Conservation (phyloP, 1,284 basidiomycete species). For the Malassezia yamatoensis region DNA sequence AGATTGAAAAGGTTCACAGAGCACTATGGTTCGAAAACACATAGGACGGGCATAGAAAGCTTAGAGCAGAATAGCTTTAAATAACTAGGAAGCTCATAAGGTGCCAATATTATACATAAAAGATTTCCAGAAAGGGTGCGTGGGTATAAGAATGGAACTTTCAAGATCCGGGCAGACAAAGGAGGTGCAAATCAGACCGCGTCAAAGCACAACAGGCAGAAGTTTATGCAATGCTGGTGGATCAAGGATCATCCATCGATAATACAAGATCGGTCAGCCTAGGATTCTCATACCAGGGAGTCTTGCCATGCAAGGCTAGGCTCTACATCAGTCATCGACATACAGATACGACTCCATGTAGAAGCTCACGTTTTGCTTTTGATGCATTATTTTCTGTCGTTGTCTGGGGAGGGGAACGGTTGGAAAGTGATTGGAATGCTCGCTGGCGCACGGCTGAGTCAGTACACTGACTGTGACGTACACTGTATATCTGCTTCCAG, state of each 20-base stretch:
- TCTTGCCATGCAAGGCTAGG: neutral
- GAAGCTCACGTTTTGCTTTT: neutral
- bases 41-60: no score
- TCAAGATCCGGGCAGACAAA: no score
- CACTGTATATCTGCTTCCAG: slow-evolving; percentile 1
- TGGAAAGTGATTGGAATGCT: neutral
- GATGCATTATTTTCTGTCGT: neutral
- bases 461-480: neutral
- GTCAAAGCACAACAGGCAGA: no score
- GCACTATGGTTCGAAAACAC: no score
- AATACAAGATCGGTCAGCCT: slow-evolving; percentile 5
- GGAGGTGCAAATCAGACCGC: no score
- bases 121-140: no score
- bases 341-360: slow-evolving; percentile 10
- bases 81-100: no score
- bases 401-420: neutral
- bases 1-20: no score
- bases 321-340: slow-evolving; percentile 3
- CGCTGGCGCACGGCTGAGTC: neutral
- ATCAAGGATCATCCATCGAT: slow-evolving; percentile 5
- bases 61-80: no score
- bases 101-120: no score
- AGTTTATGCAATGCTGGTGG: no score
- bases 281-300: slow-evolving; percentile 13
- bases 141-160: no score